Percentiles rank a stretch among this genome's conserved stretches.
phyloP scores from a whole-genome alignment of 2,329 filamentous ascomycete species.

The Lomentospora prolificans region DNA sequence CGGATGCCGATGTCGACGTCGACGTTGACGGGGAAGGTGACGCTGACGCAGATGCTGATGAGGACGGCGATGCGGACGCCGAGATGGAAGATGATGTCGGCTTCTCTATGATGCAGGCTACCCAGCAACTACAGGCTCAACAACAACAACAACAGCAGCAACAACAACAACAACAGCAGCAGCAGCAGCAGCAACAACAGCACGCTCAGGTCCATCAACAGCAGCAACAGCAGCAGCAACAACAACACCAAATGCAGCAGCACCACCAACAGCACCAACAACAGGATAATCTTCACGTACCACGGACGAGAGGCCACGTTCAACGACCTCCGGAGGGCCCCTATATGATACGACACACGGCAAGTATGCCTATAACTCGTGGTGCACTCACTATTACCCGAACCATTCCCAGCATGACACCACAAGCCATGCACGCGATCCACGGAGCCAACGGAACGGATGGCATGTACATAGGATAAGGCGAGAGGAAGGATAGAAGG shows the following conservation, averaged over 20 bases:
- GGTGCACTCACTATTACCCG: slow-evolving; percentile 30
- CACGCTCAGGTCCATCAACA: not conserved
- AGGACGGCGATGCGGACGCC: slow-evolving; percentile 30
- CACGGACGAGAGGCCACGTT: slow-evolving; percentile 26
- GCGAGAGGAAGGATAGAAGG: not conserved
- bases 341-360: slow-evolving; percentile 33
- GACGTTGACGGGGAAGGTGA: slow-evolving; percentile 24
- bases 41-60: slow-evolving; percentile 13
- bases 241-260: slow-evolving; percentile 1
- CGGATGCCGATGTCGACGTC: slow-evolving; percentile 21
- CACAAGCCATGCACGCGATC: slow-evolving; percentile 30
- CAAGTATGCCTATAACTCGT: slow-evolving; percentile 24
- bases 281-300: slow-evolving; percentile 32
- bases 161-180: slow-evolving; percentile 17
- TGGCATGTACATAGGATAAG: slow-evolving; percentile 42
- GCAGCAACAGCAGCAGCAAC: not conserved
- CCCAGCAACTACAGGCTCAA: not conserved
- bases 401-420: slow-evolving; percentile 34
- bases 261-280: slow-evolving; percentile 13
- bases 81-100: slow-evolving; percentile 50
- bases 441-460: slow-evolving; percentile 33
- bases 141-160: slow-evolving; percentile 15
- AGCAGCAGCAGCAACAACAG: slow-evolving; percentile 39
- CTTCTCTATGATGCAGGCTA: slow-evolving; percentile 1
- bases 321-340: slow-evolving; percentile 26